Evolutionary conservation across 306 rosid genomes (phyloP), one percentile per base, ranked within the genome.

Genomic region (Prunus mira): DNA sequence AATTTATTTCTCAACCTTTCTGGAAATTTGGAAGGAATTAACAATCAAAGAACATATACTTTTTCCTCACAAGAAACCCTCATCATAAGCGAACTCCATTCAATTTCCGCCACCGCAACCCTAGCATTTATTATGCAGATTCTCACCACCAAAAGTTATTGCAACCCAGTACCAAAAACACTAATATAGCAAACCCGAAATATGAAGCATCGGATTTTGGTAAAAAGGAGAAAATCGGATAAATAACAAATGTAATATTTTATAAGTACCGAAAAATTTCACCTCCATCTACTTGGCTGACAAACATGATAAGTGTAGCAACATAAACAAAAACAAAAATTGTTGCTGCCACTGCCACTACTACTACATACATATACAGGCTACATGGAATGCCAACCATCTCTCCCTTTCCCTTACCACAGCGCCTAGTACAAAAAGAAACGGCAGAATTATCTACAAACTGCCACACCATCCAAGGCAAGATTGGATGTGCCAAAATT

Each of bases 401-500:
- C 51, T 69, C 25, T 58, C 51, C 65, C 6, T 52, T 49, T 46
- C 43, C 32, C 80, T 22, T 52, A 51, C 68, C 50, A 68, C 5
- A 60, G 28, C 7, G 15, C 46, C 68, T 76, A 66, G 24, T 75
- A 47, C 78, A 49, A 50, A 47, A 69, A 28, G 12, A 25, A 12
- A 60, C 55, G 2, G 74, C 65, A 7, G 19, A 46, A 56, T 78
- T 65, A 82, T 66, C 76, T 72, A 20, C 75, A 56, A 61, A 84
- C 58, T 17, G 83, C 68, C 71, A 73, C 84, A 56, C 86, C 82
- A 71, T 82, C 90, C 41, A 72, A 50, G 72, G 78, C 76, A 65
- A 79, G 74, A 76, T 73, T 62, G 54, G 95, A 85, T n/a, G 95
- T 89, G 80, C 98, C 98, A 2, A 95, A 92, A 82, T 95, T 95